phyloP scores from a whole-genome alignment of 257 asterid genomes.

The Solanum chilense region DNA sequence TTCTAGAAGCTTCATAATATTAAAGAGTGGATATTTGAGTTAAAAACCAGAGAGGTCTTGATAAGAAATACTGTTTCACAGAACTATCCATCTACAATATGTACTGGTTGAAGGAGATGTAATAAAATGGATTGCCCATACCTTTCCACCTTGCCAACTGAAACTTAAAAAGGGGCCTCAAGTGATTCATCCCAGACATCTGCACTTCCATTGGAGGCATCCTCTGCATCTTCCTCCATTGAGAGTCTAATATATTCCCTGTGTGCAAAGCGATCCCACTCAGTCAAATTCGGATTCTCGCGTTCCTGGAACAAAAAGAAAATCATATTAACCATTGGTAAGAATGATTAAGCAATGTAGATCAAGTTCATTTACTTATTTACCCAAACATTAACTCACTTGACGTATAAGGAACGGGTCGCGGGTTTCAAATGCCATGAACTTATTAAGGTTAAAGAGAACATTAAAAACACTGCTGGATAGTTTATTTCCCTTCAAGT shows the following conservation, averaged over 20 bases:
- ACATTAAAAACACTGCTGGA: conserved; percentile 88
- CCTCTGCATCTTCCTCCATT: conserved; percentile 99
- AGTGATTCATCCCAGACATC: conserved; percentile 99
- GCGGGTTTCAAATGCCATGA: conserved; percentile 99
- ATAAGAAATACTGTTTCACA: not conserved
- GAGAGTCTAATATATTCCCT: conserved; percentile 98
- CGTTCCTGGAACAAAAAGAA: conserved; percentile 65
- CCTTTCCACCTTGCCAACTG: conserved; percentile 34
- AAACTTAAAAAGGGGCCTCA: conserved; percentile 89
- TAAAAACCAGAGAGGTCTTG: not conserved
- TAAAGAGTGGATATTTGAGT: not conserved
- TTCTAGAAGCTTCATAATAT: not conserved
- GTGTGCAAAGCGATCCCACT: conserved; percentile 99
- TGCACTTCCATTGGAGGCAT: conserved; percentile 98
- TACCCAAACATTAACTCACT: conserved; percentile 27
- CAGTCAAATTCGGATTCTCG: conserved; percentile 91
- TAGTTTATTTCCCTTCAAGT: conserved; percentile 79
- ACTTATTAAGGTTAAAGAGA: conserved; percentile 93
- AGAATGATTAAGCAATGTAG: not conserved
- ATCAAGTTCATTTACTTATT: not conserved
- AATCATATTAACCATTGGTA: not conserved
- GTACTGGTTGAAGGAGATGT: not conserved
- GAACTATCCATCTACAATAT: not conserved
- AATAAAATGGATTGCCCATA: not conserved
- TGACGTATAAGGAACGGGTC: conserved; percentile 98